Evolutionary conservation across 2,329 filamentous ascomycete genomes (phyloP), one percentile per base, ranked within the genome.

Genomic region (Diaporthe eres): DNA sequence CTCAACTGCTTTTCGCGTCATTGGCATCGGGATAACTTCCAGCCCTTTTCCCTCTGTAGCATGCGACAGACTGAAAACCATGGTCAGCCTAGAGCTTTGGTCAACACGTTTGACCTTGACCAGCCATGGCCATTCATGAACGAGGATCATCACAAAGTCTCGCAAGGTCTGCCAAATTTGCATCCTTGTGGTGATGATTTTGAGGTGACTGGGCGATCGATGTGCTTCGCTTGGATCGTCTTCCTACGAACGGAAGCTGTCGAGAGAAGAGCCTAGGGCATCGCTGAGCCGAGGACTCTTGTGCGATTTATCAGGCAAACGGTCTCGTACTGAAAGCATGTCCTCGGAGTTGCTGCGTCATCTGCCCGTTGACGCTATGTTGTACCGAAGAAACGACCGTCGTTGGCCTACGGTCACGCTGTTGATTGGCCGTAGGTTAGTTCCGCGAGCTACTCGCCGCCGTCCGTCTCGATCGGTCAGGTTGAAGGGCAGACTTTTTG

Each of bases 401-500:
- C 65, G 65, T 55, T 39, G 65, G 42, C 22, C 22, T 22, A 22
- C n/a, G 15, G 49, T 19, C n/a, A 15, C 22, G 25, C 34, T 42
- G 65, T 55, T 55, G 65, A 70, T 70, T 55, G 34, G 65, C 65
- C 65, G 49, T 39, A 22, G n/a, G 65, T 70, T 70, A 55, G 65
- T 70, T 15, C 65, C n/a, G 34, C 65, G 17, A 70, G 49, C 65
- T 70, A 70, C 65, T 70, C 65, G 49, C 65, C 65, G 65, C 47
- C 49, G 65, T 25, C 47, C 22, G 22, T 70, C 65, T 55, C 31
- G 31, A 55, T 55, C 65, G 49, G 49, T 42, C 49, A 55, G 47
- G n/a, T 42, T 28, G 34, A 28, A 2, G 65, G 42, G 12, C 6
- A 39, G 47, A 25, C 19, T 25, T 51, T 55, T 55, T 53, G 31